Evolutionary conservation across 2,329 filamentous ascomycete genomes (phyloP), one percentile per base, ranked within the genome.

Genomic region (Fusarium anthophilum): DNA sequence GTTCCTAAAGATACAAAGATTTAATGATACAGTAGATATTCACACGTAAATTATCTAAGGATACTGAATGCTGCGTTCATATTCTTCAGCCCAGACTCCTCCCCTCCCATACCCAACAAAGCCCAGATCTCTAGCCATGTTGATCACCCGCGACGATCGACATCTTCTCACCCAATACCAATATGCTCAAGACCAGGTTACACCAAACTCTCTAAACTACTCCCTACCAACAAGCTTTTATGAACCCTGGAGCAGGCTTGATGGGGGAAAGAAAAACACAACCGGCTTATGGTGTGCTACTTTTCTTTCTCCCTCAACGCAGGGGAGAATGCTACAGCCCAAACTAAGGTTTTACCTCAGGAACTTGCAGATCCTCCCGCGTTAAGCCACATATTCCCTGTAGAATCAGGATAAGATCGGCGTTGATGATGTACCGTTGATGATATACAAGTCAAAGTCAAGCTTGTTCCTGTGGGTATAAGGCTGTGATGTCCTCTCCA

Each of bases 201-300:
- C 32, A 26, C 18, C 13, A 37, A 37, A 53, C 32, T 37, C 32
- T 53, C 48, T 5, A 0, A 20, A 11, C 6, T 35, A 35, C 17
- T 15, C 3, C 14, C 3, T 35, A 8, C 32, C 4, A 8, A 9
- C 5, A 53, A 37, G n/a, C 18, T 17, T 37, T 26, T 35, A 9
- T 51, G 28, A 18, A 32, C 11, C 3, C n/a, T 22, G 48, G 15
- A 2, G 5, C 3, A 10, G 11, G 48, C 17, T 51, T 24, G 28
- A 13, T 13, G 11, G 4, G 13, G 4, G 8, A n/a, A 4, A 50
- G n/a, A 20, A 35, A 50, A 50, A 3, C 4, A 15, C 10, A 13
- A 13, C 1, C 28, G 4, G 5, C 10, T 26, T 17, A 0, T n/a
- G 4, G 13, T 22, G 28, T 17, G 14, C 8, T 7, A 5, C 0